These are phyloP conservation scores for Leccinum laetum DNA, from an alignment of 1,284 basidiomycete species.

Conservation along the genomic window DNA sequence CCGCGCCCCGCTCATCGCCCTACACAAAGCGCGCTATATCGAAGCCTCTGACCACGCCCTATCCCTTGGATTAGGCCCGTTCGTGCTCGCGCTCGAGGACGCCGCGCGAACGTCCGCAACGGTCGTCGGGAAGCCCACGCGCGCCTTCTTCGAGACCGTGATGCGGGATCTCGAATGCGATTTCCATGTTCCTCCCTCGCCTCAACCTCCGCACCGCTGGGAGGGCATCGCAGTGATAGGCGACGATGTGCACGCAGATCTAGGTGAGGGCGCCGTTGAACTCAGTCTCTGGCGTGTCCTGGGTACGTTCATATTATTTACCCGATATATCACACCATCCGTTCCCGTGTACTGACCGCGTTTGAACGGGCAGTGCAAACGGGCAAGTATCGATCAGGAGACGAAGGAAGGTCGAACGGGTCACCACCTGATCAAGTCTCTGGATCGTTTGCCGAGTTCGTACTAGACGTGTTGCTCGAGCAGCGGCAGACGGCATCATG, in stretches of 20 bases:
- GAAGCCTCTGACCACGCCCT: conserved; percentile 29
- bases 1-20: conserved; percentile 44
- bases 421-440: conserved; percentile 51
- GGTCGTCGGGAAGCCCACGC: conserved; percentile 66
- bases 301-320: conserved; percentile 34
- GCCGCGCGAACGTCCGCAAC: conserved; percentile 50
- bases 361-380: conserved; percentile 46
- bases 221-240: conserved; percentile 59
- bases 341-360: neutral
- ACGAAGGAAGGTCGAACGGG: conserved; percentile 43
- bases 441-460: conserved; percentile 41
- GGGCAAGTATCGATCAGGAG: conserved; percentile 62
- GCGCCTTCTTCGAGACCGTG: conserved; percentile 59
- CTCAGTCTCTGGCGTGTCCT: conserved; percentile 63
- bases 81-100: conserved; percentile 62
- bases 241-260: conserved; percentile 66
- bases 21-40: conserved; percentile 44
- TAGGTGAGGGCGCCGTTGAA: conserved; percentile 62
- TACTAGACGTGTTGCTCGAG: conserved; percentile 40
- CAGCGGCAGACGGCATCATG: neutral
- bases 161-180: conserved; percentile 44
- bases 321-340: no score
- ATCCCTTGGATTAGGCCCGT: conserved; percentile 70
- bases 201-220: neutral
- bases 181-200: neutral